A percentile compares a stretch with the other conserved stretches of the same genome.
phyloP scores from a whole-genome alignment of 2,329 filamentous ascomycete genomes.

The Sclerotinia borealis region DNA sequence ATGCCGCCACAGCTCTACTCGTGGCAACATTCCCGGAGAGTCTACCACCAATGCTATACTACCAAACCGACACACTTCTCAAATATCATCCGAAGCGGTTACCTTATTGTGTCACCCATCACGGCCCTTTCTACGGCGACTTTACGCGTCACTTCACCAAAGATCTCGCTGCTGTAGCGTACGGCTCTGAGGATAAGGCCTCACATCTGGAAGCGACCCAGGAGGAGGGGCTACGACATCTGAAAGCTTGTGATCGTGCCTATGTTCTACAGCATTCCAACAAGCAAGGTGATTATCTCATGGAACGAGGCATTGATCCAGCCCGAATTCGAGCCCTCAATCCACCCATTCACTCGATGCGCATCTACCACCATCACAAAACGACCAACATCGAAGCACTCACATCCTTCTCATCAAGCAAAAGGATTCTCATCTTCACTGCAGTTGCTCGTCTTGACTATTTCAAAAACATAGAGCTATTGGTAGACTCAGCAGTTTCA shows the following conservation, averaged over 20 bases:
- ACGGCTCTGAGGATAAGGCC: conserved; percentile 16
- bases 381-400: not conserved
- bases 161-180: conserved; percentile 16
- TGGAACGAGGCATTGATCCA: conserved; percentile 12
- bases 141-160: conserved; percentile 13
- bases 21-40: not conserved
- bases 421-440: conserved; percentile 14
- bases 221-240: conserved; percentile 12
- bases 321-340: conserved; percentile 14
- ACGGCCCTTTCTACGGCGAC: conserved; percentile 16
- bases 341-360: conserved; percentile 15
- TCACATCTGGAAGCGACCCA: conserved; percentile 13
- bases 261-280: conserved; percentile 17
- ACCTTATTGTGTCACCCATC: conserved; percentile 17
- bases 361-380: not conserved
- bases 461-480: conserved; percentile 17
- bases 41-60: conserved; percentile 14
- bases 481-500: conserved; percentile 13
- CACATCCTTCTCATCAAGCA: conserved; percentile 6
- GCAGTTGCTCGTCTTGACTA: conserved; percentile 17
- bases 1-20: conserved; percentile 10
- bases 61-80: conserved; percentile 17
- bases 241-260: conserved; percentile 12
- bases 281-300: conserved; percentile 16
- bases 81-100: conserved; percentile 15